Evolutionary conservation across 75 land plant species (phyloP), one percentile per base, ranked within the genome.

Genomic region (Selaginella moellendorffii): DNA sequence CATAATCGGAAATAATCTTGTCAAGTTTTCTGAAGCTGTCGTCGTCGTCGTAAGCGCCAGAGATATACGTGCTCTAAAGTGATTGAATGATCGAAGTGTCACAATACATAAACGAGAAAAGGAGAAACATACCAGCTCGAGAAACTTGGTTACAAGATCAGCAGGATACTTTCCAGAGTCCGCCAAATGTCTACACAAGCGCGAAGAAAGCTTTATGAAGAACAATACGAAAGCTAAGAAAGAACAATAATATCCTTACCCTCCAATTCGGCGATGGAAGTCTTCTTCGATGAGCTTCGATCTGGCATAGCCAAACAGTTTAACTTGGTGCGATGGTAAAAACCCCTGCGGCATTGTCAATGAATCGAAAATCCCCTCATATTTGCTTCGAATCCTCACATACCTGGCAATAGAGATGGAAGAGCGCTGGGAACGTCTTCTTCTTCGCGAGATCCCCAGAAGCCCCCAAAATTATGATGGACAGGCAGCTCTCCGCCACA

Each of bases 371-470:
- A n/a, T n/a, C n/a, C n/a, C n/a, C n/a, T n/a, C n/a, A n/a, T n/a
- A n/a, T n/a, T n/a, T n/a, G n/a, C n/a, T n/a, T n/a, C n/a, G n/a
- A n/a, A n/a, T n/a, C n/a, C n/a, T n/a, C n/a, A n/a, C n/a, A n/a
- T 42, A 86, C 90, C 82, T 86, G 90, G 1, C 67, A 64, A 25
- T 54, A 86, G 14, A 86, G 84, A 63, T 88, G 70, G 75, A 81
- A 88, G 10, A 88, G 76, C 0, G 95, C 95, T 8, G 95, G 95
- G 69, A 86, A 88, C 21, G 95, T 88, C 67, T 88, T 88, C 73
- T 88, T 88, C 80, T 88, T 88, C 54, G 95, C 95, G 56, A 88
- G 90, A 70, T 88, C 95, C 60, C 95, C 95, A 21, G 95, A 88
- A 68, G 95, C 95, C 61, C 95, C 95, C 52, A 88, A 85, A 9